These are phyloP conservation scores for Neoarthrinium moseri DNA, from an alignment of 2,329 filamentous ascomycete genomes.

Conservation along the genomic window DNA sequence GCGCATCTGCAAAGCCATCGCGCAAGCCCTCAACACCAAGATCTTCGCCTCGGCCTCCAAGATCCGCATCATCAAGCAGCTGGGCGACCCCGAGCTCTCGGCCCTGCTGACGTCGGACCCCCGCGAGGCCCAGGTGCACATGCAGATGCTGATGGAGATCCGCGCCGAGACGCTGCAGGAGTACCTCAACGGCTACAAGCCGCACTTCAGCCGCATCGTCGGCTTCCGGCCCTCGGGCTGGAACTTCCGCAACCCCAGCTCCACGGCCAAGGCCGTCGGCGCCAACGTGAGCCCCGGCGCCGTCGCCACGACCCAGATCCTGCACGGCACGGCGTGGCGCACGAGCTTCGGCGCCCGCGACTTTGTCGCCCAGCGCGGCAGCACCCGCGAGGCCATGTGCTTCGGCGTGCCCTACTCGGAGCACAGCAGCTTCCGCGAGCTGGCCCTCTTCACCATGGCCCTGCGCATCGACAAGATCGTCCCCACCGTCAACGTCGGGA, in stretches of 20 bases:
- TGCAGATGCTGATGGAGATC: conserved; percentile 95
- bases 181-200: conserved; percentile 77
- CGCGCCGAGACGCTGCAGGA: conserved; percentile 87
- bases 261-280: conserved; percentile 55
- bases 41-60: conserved; percentile 87
- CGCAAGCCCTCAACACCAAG: conserved; percentile 78
- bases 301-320: conserved; percentile 48
- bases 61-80: conserved; percentile 77
- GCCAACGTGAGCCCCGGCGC: conserved; percentile 48
- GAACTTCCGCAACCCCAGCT: conserved; percentile 78
- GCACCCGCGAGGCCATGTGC: conserved; percentile 77
- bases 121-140: conserved; percentile 87
- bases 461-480: conserved; percentile 86
- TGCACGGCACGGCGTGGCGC: conserved; percentile 69
- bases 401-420: conserved; percentile 96
- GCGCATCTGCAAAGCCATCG: conserved; percentile 89
- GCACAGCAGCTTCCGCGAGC: conserved; percentile 90
- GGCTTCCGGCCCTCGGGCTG: conserved; percentile 92
- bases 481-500: conserved; percentile 84
- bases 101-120: conserved; percentile 78
- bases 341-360: conserved; percentile 70
- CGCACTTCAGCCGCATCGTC: conserved; percentile 81
- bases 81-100: conserved; percentile 82
- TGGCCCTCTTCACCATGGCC: conserved; percentile 90
- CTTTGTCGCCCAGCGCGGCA: conserved; percentile 78